Conservation (phyloP, 1,284 basidiomycete genomes). For the Stygiomarasmius scandens region DNA sequence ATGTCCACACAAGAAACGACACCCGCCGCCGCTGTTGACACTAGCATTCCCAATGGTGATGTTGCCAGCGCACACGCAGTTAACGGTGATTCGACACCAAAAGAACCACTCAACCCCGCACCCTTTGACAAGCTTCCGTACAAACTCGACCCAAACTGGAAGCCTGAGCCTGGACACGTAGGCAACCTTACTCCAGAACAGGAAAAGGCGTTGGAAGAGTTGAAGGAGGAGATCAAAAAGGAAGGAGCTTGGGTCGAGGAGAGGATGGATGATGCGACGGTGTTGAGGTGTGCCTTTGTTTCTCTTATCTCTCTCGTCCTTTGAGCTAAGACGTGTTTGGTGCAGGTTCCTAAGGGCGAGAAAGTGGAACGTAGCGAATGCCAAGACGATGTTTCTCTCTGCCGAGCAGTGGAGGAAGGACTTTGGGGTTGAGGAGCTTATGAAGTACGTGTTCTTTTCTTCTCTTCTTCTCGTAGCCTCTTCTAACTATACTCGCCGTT, state of each 20-base stretch:
- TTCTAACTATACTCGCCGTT: background rate
- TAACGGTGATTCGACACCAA: too few species aligned
- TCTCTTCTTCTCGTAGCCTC: background rate
- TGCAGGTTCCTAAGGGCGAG: slow-evolving; percentile 87
- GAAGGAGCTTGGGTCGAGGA: slow-evolving; percentile 17
- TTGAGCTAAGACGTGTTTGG: background rate
- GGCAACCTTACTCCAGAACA: slow-evolving; percentile 81
- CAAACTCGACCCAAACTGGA: slow-evolving; percentile 35
- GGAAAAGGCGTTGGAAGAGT: slow-evolving; percentile 71
- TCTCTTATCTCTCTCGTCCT: slow-evolving; percentile 1
- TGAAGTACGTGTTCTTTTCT: slow-evolving; percentile 57
- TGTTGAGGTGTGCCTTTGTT: slow-evolving; percentile 59
- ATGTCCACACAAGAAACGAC: too few species aligned
- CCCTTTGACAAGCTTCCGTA: background rate
- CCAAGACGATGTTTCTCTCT: slow-evolving; percentile 84
- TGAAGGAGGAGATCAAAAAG: slow-evolving; percentile 70
- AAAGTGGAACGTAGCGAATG: slow-evolving; percentile 85
- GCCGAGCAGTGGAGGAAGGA: slow-evolving; percentile 92
- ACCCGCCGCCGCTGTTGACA: too few species aligned
- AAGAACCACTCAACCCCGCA: background rate
- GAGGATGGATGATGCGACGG: slow-evolving; percentile 75
- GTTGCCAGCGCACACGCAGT: too few species aligned
- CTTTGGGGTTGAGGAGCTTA: slow-evolving; percentile 86
- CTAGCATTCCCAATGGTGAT: too few species aligned
- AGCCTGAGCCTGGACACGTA: slow-evolving; percentile 55